A percentile compares a stretch with the other conserved stretches of the same genome.
Evolutionary conservation across 2,329 filamentous ascomycete genomes (phyloP).

Genomic region (Aspergillus quadrilineatus): DNA sequence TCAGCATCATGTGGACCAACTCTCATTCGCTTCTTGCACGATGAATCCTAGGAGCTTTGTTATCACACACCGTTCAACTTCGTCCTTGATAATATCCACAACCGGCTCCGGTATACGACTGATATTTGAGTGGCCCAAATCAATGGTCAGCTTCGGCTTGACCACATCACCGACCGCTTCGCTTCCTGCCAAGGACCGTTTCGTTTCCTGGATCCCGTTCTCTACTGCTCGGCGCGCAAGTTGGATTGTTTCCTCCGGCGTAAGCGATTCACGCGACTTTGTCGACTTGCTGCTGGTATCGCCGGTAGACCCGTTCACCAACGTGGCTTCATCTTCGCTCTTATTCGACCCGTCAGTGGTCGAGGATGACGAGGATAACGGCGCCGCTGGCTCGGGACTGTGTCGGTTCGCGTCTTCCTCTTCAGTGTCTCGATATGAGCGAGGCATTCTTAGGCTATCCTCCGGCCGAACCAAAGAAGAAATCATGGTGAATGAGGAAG

Average conservation of each 20-base stretch:
- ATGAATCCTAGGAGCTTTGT: neutral
- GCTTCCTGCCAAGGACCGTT: conserved; percentile 47
- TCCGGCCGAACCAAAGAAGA: conserved; percentile 40
- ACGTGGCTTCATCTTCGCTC: conserved; percentile 30
- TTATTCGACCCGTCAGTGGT: conserved; percentile 28
- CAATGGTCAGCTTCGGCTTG: conserved; percentile 51
- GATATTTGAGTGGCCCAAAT: conserved; percentile 52
- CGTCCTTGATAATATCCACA: conserved; percentile 53
- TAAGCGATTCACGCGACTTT: conserved; percentile 31
- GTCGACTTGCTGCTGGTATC: conserved; percentile 22
- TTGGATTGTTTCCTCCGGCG: conserved; percentile 47
- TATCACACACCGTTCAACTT: conserved; percentile 49
- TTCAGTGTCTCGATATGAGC: conserved; percentile 32
- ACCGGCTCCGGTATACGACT: conserved; percentile 50
- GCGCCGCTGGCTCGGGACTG: conserved; percentile 29
- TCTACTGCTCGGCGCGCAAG: conserved; percentile 47
- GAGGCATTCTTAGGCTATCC: conserved; percentile 36
- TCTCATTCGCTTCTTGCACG: neutral
- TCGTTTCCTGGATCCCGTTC: conserved; percentile 48
- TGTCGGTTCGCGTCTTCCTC: conserved; percentile 32
- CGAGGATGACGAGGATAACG: conserved; percentile 24
- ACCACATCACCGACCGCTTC: conserved; percentile 48
- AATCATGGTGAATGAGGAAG: conserved; percentile 24
- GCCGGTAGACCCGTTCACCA: conserved; percentile 27
- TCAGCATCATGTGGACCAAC: conserved; percentile 15